Conservation (phyloP, 768 basidiomycete species). For the Strobilomyces confusus region DNA sequence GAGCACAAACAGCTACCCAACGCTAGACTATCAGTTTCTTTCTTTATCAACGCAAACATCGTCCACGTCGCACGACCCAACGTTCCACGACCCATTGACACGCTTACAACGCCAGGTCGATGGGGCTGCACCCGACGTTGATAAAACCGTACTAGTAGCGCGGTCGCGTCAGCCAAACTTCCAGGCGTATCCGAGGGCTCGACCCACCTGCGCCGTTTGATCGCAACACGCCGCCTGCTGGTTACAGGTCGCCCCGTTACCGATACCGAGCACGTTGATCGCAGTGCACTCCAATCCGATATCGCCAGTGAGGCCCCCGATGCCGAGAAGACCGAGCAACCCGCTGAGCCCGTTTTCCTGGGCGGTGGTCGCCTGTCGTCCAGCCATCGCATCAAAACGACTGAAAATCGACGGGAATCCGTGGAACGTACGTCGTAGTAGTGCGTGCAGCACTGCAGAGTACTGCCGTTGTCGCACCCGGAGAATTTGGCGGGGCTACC, state of each 20-base stretch:
- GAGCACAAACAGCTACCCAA: neutral
- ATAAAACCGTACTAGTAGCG: slow-evolving; percentile 4
- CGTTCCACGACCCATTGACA: neutral
- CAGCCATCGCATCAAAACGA: neutral
- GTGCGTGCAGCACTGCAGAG: slow-evolving; percentile 9
- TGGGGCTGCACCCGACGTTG: slow-evolving; percentile 17
- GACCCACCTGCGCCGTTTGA: neutral
- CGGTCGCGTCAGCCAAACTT: neutral
- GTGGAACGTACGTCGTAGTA: neutral
- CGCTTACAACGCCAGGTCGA: slow-evolving; percentile 1
- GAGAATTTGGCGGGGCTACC: neutral
- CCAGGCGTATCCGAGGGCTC: no score
- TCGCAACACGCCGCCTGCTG: slow-evolving; percentile 12
- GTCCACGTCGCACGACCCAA: neutral
- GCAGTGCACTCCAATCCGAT: slow-evolving; percentile 5
- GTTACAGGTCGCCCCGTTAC: neutral
- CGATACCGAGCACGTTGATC: slow-evolving; percentile 6
- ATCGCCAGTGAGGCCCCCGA: neutral
- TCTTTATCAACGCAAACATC: neutral
- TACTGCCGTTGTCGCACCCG: slow-evolving; percentile 7
- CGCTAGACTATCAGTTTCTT: neutral
- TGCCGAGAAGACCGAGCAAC: neutral
- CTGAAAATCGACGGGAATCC: neutral
- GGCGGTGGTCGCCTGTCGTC: neutral
- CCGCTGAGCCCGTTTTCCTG: neutral